A percentile compares a stretch with the other conserved stretches of the same genome.
phyloP scores from a whole-genome alignment of 768 basidiomycete genomes.

The Lactarius akahatsu region DNA sequence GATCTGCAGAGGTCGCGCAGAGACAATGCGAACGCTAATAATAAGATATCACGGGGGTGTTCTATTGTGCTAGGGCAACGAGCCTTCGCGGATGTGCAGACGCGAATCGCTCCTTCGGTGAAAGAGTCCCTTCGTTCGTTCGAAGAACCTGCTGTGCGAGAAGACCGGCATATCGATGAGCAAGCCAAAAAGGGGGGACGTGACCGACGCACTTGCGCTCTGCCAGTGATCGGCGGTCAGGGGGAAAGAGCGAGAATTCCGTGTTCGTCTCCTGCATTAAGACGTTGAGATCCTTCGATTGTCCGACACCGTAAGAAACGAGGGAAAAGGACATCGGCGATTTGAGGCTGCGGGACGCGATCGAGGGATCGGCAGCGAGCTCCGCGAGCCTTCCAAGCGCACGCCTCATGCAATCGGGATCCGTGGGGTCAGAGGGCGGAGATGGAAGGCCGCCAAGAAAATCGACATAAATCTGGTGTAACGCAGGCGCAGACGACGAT shows the following conservation, averaged over 20 bases:
- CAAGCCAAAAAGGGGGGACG: not conserved
- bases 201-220: conserved; percentile 52
- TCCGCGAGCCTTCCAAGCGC: conserved; percentile 57
- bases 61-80: not conserved
- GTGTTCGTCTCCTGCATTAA: conserved; percentile 46
- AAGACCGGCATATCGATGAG: not conserved
- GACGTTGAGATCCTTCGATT: conserved; percentile 48
- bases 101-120: conserved; percentile 38
- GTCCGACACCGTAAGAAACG: conserved; percentile 52
- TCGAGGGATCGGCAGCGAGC: conserved; percentile 45
- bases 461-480: conserved; percentile 60
- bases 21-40: not conserved
- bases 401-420: conserved; percentile 50
- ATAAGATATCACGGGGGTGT: not conserved
- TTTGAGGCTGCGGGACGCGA: conserved; percentile 52
- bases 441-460: conserved; percentile 59
- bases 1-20: conserved; percentile 24
- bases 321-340: conserved; percentile 70
- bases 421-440: conserved; percentile 46
- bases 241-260: conserved; percentile 56
- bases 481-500: conserved; percentile 56
- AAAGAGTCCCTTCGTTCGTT: conserved; percentile 56
- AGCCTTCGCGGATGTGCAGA: conserved; percentile 1
- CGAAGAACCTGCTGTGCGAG: conserved; percentile 50
- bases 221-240: conserved; percentile 50